These are phyloP conservation scores for Alternaria brassicae DNA, from an alignment of 2,329 filamentous ascomycete genomes.

Conservation along the genomic window DNA sequence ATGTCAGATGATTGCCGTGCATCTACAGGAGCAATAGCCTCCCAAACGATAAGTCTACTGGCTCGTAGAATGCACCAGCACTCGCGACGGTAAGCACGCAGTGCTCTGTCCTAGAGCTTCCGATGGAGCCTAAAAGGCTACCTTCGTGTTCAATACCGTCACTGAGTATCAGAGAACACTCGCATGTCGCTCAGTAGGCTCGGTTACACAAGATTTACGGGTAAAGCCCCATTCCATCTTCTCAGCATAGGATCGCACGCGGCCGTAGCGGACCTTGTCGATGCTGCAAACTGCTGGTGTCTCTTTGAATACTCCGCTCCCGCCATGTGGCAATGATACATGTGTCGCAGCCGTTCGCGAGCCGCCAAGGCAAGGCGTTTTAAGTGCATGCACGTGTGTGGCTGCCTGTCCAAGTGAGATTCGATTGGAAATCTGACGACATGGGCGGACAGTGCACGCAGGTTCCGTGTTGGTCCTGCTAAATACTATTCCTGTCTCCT, in stretches of 20 bases:
- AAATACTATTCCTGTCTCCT: conserved; percentile 1
- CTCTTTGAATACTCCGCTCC: conserved; percentile 5
- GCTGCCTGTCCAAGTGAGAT: neutral
- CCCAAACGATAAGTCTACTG: neutral
- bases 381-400: neutral
- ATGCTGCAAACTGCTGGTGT: conserved; percentile 1
- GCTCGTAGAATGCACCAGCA: neutral
- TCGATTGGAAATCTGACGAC: neutral
- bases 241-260: conserved; percentile 3
- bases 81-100: neutral
- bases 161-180: neutral
- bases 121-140: neutral
- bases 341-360: conserved; percentile 1
- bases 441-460: conserved; percentile 5
- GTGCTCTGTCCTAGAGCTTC: neutral
- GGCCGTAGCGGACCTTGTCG: conserved; percentile 7
- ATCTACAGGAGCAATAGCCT: neutral
- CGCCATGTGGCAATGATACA: conserved; percentile 17
- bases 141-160: neutral
- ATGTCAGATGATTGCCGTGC: conserved; percentile 1
- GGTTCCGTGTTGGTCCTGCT: neutral
- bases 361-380: neutral
- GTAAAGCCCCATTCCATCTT: conserved; percentile 8
- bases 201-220: conserved; percentile 13
- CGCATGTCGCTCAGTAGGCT: neutral